Conservation (phyloP, 2,329 filamentous ascomycete species). For the Neopestalotiopsis sp. region DNA sequence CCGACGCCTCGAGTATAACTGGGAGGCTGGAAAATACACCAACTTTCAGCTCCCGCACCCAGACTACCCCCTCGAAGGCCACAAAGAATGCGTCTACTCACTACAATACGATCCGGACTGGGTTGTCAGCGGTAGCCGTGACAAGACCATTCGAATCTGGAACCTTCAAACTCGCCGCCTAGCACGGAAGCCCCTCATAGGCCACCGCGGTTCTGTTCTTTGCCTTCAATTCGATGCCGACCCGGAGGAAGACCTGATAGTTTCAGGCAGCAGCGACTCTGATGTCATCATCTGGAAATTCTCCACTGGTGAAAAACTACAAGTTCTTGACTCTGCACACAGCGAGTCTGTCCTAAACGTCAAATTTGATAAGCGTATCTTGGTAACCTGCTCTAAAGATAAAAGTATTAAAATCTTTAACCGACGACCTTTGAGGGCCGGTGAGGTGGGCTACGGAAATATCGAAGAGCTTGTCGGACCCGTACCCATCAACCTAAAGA, state of each 20-base stretch:
- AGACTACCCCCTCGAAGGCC: conserved; percentile 77
- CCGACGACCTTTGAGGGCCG: conserved; percentile 67
- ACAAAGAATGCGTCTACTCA: conserved; percentile 92
- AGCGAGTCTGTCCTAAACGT: conserved; percentile 92
- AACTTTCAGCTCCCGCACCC: conserved; percentile 94
- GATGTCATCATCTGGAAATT: conserved; percentile 92
- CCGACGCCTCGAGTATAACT: conserved; percentile 84
- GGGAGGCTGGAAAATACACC: conserved; percentile 79
- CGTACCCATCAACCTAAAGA: conserved; percentile 55
- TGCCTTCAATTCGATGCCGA: conserved; percentile 94
- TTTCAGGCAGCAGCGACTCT: conserved; percentile 92
- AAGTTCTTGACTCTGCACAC: conserved; percentile 78
- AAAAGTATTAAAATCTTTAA: conserved; percentile 98
- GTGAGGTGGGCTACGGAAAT: conserved; percentile 61
- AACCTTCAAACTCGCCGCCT: conserved; percentile 81
- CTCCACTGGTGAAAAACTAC: conserved; percentile 83
- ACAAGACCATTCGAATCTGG: conserved; percentile 89
- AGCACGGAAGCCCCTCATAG: conserved; percentile 72
- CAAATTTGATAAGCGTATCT: conserved; percentile 85
- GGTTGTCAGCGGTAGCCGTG: conserved; percentile 91
- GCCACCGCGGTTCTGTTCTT: conserved; percentile 85
- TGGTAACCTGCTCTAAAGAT: conserved; percentile 97
- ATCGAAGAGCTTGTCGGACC: conserved; percentile 49
- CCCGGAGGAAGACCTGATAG: conserved; percentile 87
- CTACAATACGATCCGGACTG: conserved; percentile 87